Evolutionary conservation across 208 protist species (phyloP).

Genomic region (Trypanosoma vivax): DNA sequence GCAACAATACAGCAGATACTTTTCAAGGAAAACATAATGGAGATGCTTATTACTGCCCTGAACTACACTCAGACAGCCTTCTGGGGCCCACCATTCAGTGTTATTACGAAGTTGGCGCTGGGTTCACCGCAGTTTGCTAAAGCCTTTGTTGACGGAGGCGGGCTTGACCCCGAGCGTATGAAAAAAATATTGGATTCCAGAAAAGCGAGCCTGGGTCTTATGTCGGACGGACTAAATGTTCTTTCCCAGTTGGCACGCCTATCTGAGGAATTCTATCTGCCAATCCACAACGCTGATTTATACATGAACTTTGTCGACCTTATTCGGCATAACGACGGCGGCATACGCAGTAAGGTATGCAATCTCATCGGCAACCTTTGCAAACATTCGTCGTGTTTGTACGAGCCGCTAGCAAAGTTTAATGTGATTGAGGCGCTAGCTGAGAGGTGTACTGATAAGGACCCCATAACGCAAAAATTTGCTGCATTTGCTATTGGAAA

Average conservation of each 20-base stretch:
- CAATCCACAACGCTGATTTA: slow-evolving; percentile 78
- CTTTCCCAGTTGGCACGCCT: slow-evolving; percentile 88
- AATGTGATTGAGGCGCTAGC: slow-evolving; percentile 72
- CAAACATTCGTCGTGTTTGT: slow-evolving; percentile 92
- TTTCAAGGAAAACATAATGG: slow-evolving; percentile 74
- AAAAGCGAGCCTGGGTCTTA: slow-evolving; percentile 56
- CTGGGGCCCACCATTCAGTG: slow-evolving; percentile 71
- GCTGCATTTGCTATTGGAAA: slow-evolving; percentile 95
- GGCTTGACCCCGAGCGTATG: slow-evolving; percentile 63
- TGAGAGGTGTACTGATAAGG: slow-evolving; percentile 72
- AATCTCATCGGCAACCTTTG: slow-evolving; percentile 94
- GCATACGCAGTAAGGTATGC: slow-evolving; percentile 88
- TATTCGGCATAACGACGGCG: slow-evolving; percentile 61
- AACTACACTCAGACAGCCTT: slow-evolving; percentile 77
- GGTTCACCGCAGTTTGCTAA: slow-evolving; percentile 67
- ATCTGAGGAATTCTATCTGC: slow-evolving; percentile 80
- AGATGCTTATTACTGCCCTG: slow-evolving; percentile 69
- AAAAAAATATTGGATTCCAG: slow-evolving; percentile 65
- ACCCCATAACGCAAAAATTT: slow-evolving; percentile 89
- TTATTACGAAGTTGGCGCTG: slow-evolving; percentile 83
- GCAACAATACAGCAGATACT: slow-evolving; percentile 54
- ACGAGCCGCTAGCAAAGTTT: slow-evolving; percentile 67
- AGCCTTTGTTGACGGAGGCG: slow-evolving; percentile 83
- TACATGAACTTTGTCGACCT: slow-evolving; percentile 61
- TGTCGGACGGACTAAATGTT: slow-evolving; percentile 87